Conservation (phyloP, 208 protist species). For the Blechomonas ayalai region DNA sequence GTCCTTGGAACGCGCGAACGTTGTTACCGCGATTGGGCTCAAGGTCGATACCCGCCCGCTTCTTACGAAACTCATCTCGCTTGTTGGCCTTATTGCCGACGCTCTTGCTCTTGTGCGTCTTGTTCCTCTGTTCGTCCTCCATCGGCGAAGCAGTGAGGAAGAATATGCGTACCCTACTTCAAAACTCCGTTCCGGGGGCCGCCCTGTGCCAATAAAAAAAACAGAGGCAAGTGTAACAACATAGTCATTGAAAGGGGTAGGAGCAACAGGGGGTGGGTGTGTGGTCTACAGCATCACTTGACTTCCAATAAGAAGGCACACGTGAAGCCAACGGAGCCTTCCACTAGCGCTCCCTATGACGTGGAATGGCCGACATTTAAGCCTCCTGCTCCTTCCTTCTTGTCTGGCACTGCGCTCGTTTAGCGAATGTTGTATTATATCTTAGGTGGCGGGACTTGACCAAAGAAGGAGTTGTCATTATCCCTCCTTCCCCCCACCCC, state of each 20-base stretch:
- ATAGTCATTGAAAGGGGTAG: too few relatives aligned
- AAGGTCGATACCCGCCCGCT: slow-evolving; percentile 81
- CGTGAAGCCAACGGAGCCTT: too few relatives aligned
- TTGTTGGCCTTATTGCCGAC: slow-evolving; percentile 85
- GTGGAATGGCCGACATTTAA: too few relatives aligned
- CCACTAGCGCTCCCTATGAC: too few relatives aligned
- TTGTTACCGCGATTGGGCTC: slow-evolving; percentile 90
- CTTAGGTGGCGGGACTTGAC: slow-evolving; percentile 1
- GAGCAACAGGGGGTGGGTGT: too few relatives aligned
- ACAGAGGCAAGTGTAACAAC: too few relatives aligned
- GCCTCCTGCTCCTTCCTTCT: too few relatives aligned
- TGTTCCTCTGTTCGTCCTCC: slow-evolving; percentile 76
- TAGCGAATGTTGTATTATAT: neutral
- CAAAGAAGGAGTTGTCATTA: slow-evolving; percentile 1
- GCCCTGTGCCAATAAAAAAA: too few relatives aligned
- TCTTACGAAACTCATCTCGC: slow-evolving; percentile 82
- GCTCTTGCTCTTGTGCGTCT: slow-evolving; percentile 80
- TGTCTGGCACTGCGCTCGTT: neutral
- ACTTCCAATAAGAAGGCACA: too few relatives aligned
- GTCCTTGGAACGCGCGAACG: slow-evolving; percentile 86
- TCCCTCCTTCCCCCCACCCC: neutral
- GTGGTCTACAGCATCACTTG: too few relatives aligned
- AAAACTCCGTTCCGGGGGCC: too few relatives aligned
- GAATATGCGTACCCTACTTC: too few relatives aligned
- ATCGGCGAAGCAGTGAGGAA: slow-evolving; percentile 21